These are phyloP conservation scores for Myxozyma lipomycoides DNA, from an alignment of 805 yeast species.

Conservation along the genomic window DNA sequence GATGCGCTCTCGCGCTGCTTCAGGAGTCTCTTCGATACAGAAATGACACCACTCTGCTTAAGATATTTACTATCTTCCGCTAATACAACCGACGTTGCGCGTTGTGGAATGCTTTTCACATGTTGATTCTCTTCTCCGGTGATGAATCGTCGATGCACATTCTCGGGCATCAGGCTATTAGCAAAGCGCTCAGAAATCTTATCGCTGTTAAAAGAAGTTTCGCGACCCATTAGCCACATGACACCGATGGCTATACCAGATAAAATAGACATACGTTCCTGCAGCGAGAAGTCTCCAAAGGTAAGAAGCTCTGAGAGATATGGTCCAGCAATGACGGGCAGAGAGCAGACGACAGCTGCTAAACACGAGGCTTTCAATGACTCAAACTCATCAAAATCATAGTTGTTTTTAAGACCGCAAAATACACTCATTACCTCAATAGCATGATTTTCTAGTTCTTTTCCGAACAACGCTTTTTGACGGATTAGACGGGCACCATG, in stretches of 20 bases:
- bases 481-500: slow-evolving; percentile 58
- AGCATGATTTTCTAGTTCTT: slow-evolving; percentile 59
- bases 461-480: slow-evolving; percentile 56
- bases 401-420: slow-evolving; percentile 54
- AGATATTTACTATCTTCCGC: slow-evolving; percentile 30
- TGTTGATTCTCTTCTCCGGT: slow-evolving; percentile 18
- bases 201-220: slow-evolving; percentile 1
- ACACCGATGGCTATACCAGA: slow-evolving; percentile 68
- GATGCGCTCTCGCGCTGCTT: slow-evolving; percentile 24
- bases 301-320: slow-evolving; percentile 44
- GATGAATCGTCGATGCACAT: slow-evolving; percentile 45
- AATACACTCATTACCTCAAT: slow-evolving; percentile 50
- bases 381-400: slow-evolving; percentile 57
- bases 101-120: slow-evolving; percentile 28
- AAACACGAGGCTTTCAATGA: slow-evolving; percentile 60
- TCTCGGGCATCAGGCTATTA: slow-evolving; percentile 45
- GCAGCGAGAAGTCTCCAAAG: slow-evolving; percentile 69
- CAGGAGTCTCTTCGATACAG: slow-evolving; percentile 33
- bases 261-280: slow-evolving; percentile 66
- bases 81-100: slow-evolving; percentile 26
- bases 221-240: slow-evolving; percentile 48
- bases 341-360: slow-evolving; percentile 58
- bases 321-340: slow-evolving; percentile 45
- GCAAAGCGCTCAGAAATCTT: slow-evolving; percentile 33
- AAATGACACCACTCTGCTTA: slow-evolving; percentile 33